Evolutionary conservation across 345 rosid species (phyloP).

Genomic region (Salix exigua): DNA sequence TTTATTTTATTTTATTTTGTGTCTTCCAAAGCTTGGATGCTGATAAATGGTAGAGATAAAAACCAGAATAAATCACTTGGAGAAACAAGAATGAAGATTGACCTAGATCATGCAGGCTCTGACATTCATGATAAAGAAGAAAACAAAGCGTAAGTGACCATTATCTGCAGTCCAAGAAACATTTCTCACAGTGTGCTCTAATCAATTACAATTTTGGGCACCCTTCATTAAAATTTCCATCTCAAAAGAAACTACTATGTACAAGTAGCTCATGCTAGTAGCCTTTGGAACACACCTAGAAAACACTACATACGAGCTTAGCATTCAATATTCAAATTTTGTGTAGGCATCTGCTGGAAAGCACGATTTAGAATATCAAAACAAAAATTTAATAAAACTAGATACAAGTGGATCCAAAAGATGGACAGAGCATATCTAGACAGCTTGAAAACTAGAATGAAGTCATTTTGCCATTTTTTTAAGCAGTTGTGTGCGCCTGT

Average conservation of each 20-base stretch:
- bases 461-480: background rate
- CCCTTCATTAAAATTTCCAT: background rate
- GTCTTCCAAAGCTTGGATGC: background rate
- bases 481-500: background rate
- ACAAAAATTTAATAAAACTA: background rate
- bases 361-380: no score
- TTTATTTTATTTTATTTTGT: background rate
- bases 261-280: background rate
- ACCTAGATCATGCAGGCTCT: background rate
- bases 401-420: background rate
- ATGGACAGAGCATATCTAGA: background rate
- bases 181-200: background rate
- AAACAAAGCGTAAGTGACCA: background rate
- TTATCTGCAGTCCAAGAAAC: background rate
- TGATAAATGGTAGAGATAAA: background rate
- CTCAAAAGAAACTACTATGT: background rate
- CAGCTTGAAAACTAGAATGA: no score
- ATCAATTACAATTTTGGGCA: background rate
- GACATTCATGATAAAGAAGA: background rate
- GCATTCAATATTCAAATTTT: background rate
- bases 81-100: background rate
- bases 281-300: background rate
- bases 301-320: background rate
- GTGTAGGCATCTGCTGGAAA: background rate
- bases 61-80: background rate